phyloP scores from a whole-genome alignment of 176 grass and related monocot species.

The Triticum aestivum region IWGSC_CS_RefSeq_v2.1 NC_057811.1:459169579-459170078 shows the following conservation, averaged over 20 bases:
- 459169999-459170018: slow-evolving; percentile 20
- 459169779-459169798: slow-evolving; percentile 50
- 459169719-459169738: background rate
- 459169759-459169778: slow-evolving; percentile 26
- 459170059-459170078: background rate
- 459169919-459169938: slow-evolving; percentile 28
- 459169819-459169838: slow-evolving; percentile 42
- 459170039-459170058: slow-evolving; percentile 2
- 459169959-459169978: background rate
- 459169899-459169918: slow-evolving; percentile 35
- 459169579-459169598: slow-evolving; percentile 59
- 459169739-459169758: background rate
- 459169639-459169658: background rate
- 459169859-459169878: slow-evolving; percentile 12
- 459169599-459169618: background rate
- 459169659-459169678: background rate
- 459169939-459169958: slow-evolving; percentile 4
- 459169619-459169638: slow-evolving; percentile 45
- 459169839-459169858: slow-evolving; percentile 47
- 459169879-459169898: slow-evolving; percentile 21
- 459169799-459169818: background rate
- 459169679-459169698: background rate
- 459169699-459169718: background rate
- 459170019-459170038: slow-evolving; percentile 3
- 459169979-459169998: background rate